Evolutionary conservation across 371 early-diverging fungal genomes (phyloP).

Genomic region (Actinomortierella ambigua): DNA sequence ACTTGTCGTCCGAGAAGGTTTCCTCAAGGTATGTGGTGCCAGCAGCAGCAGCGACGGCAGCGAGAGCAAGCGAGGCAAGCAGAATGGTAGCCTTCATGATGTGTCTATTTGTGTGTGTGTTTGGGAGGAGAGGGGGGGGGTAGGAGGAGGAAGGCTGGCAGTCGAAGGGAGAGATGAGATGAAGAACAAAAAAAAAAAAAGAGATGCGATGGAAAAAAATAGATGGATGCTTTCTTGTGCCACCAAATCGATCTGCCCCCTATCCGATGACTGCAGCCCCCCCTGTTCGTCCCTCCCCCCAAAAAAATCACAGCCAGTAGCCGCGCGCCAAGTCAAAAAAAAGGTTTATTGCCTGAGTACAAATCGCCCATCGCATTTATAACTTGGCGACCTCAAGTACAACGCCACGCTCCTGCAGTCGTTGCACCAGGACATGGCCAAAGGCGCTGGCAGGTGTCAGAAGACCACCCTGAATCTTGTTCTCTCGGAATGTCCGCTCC

Average conservation of each 20-base stretch:
- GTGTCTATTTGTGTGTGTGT: neutral
- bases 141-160: neutral
- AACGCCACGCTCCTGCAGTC: slow-evolving; percentile 64
- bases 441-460: slow-evolving; percentile 76
- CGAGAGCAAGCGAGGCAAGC: slow-evolving; percentile 65
- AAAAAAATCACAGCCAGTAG: no score
- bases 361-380: neutral
- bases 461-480: slow-evolving; percentile 62
- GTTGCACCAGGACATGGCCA: slow-evolving; percentile 67
- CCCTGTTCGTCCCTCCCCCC: no score
- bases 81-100: slow-evolving; percentile 63
- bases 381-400: slow-evolving; percentile 55
- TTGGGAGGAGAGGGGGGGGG: neutral
- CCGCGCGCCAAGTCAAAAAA: no score
- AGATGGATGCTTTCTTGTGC: no score
- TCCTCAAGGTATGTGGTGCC: slow-evolving; percentile 88
- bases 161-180: neutral
- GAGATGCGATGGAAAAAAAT: neutral
- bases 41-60: slow-evolving; percentile 67
- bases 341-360: no score
- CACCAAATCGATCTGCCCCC: no score
- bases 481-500: slow-evolving; percentile 53
- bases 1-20: slow-evolving; percentile 75
- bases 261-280: no score
- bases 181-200: neutral